phyloP scores from a whole-genome alignment of 2,329 filamentous ascomycete species.

The Cytospora chrysosperma region DNA sequence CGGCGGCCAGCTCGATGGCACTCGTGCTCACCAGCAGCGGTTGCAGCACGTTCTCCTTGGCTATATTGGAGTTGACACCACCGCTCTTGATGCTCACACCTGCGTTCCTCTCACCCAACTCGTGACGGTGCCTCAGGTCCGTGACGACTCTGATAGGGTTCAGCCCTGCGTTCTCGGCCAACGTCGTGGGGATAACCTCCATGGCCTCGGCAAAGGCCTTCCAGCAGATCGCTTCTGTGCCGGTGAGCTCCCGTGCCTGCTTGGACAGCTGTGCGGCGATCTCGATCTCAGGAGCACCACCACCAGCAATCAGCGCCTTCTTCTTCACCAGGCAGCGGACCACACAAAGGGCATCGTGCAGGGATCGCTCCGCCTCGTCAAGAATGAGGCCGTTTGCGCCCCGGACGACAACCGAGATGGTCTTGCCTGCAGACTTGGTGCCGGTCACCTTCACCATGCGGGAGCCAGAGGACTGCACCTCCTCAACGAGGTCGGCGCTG shows the following conservation, averaged over 20 bases:
- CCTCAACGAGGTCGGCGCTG: constrained; percentile 89
- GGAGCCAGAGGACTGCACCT: constrained; percentile 81
- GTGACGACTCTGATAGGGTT: constrained; percentile 99
- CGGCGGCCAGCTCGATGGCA: constrained; percentile 92
- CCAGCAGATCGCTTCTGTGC: constrained; percentile 97
- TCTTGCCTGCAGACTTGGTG: constrained; percentile 80
- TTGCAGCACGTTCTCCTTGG: constrained; percentile 95
- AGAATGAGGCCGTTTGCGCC: constrained; percentile 93
- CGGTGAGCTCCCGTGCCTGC: constrained; percentile 77
- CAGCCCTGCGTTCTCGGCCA: constrained; percentile 94
- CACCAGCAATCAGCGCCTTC: constrained; percentile 97
- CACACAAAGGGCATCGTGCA: constrained; percentile 97
- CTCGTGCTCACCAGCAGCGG: constrained; percentile 95
- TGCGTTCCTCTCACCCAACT: constrained; percentile 91
- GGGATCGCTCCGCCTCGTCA: constrained; percentile 92
- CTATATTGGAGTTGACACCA: constrained; percentile 94
- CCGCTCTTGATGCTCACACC: constrained; percentile 98
- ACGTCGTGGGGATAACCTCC: constrained; percentile 93
- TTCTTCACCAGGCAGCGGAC: constrained; percentile 98
- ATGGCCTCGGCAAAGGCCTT: constrained; percentile 98
- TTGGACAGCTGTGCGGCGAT: constrained; percentile 84
- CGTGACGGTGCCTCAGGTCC: constrained; percentile 89
- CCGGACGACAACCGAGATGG: constrained; percentile 89
- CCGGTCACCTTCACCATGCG: constrained; percentile 95
- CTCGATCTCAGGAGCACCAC: constrained; percentile 94